phyloP scores from a whole-genome alignment of 2,329 filamentous ascomycete species.

The Talaromyces amestolkiae region DNA sequence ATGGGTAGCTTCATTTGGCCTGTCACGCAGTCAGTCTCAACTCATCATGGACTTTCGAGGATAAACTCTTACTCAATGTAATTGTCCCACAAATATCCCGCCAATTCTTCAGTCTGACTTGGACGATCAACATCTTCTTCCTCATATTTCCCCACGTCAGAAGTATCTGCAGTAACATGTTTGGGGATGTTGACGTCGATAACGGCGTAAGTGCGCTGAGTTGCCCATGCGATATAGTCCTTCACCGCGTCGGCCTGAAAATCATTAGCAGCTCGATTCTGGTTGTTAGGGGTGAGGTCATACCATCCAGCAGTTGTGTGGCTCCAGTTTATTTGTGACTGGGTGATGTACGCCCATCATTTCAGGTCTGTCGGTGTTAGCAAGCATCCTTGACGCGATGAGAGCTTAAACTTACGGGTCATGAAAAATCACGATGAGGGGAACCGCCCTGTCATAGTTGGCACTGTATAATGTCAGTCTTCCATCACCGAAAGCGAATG shows the following conservation, averaged over 20 bases:
- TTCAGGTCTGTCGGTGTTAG: slow-evolving; percentile 57
- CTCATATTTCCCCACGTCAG: slow-evolving; percentile 38
- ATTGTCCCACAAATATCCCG: slow-evolving; percentile 93
- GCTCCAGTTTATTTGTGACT: slow-evolving; percentile 69
- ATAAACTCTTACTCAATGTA: slow-evolving; percentile 70
- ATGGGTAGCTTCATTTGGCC: slow-evolving; percentile 65
- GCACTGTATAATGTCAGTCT: slow-evolving; percentile 45
- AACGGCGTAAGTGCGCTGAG: slow-evolving; percentile 72
- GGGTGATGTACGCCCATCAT: slow-evolving; percentile 65
- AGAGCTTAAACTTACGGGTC: slow-evolving; percentile 64
- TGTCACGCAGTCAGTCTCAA: slow-evolving; percentile 22
- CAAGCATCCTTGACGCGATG: slow-evolving; percentile 11
- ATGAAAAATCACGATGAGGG: slow-evolving; percentile 81
- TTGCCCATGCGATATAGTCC: slow-evolving; percentile 81
- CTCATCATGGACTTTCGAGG: neutral
- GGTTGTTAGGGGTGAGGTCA: slow-evolving; percentile 38
- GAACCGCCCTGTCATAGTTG: slow-evolving; percentile 63
- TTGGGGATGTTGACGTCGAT: slow-evolving; percentile 90
- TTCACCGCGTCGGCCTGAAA: slow-evolving; percentile 74
- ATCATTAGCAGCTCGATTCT: slow-evolving; percentile 26
- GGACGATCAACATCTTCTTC: slow-evolving; percentile 53
- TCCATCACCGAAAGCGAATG: neutral
- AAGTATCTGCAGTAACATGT: slow-evolving; percentile 58
- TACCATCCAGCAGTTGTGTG: slow-evolving; percentile 87
- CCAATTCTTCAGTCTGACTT: slow-evolving; percentile 63